Base-by-base conservation (phyloP, 148 eudicot genomes). In the Polygonum maritimum region DNA sequence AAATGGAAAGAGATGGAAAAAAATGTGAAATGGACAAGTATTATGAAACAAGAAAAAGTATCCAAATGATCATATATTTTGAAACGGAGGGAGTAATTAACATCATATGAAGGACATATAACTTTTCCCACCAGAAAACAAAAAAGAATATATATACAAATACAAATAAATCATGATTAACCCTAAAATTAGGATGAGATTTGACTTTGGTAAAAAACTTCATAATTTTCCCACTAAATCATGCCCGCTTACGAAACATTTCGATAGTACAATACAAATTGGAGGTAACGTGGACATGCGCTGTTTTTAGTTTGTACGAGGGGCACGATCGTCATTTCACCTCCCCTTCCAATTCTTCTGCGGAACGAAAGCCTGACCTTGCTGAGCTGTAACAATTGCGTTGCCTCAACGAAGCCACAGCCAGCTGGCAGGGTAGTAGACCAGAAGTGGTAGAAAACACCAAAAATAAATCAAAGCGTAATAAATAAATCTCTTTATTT, bases 271-370 rank as follows among this genome's bases (percentile, higher is more conserved):
- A 6, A 11, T 62, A 62, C 69, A 62, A 44, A 67, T 67, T 67
- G 44, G 71, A 6, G 36, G 71, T 36, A 36, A 67, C 71, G 45
- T 67, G 45, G 71, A 67, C 21, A 36, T 67, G 71, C 71, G 71
- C 71, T 67, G 71, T 67, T 67, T 63, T 31, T 35, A 33, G 21
- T 26, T 31, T 67, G 45, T 67, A 67, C 45, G 45, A 67, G 21
- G 71, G 71, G 45, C 19, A 67, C 0, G 11, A 67, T 7, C 2
- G 71, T 67, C 71, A 67, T 67, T 67, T 15, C 2, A 1, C 71
- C 19, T 0, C n/a, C 31, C 31, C 31, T 26, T 8, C 12, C 12
- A 15, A 2, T 62, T 62, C 69, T 62, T 62, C 7, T 26, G 69
- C 31, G 15, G 26, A 62, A 62, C 38, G 38, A 26, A 26, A 62